These are phyloP conservation scores for Parmelia sp. DNA, from an alignment of 495 filamentous ascomycete genomes.

Conservation along the genomic window DNA sequence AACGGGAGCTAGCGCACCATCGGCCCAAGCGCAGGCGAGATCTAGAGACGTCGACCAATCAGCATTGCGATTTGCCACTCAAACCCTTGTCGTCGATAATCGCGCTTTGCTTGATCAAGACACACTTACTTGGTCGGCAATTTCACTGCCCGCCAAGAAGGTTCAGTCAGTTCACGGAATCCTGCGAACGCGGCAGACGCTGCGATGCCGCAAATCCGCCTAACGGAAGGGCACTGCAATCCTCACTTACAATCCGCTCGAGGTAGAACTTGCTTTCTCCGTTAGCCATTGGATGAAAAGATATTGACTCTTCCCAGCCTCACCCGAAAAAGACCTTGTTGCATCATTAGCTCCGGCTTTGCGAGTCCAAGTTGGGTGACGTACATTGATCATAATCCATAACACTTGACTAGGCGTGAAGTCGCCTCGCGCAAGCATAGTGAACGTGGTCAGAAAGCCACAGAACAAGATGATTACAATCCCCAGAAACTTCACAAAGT, in stretches of 20 bases:
- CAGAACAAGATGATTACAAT: constrained; percentile 59
- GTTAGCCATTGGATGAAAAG: constrained; percentile 10
- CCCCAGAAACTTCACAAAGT: constrained; percentile 84
- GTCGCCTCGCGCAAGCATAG: constrained; percentile 72
- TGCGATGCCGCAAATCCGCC: constrained; percentile 2
- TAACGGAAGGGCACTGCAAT: not conserved
- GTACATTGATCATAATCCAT: constrained; percentile 78
- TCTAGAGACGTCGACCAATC: constrained; percentile 26
- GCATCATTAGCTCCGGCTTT: not conserved
- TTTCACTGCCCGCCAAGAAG: constrained; percentile 38
- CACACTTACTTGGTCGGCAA: constrained; percentile 38
- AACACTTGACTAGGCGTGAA: constrained; percentile 73
- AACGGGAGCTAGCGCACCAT: constrained; percentile 36
- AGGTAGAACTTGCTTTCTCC: not conserved
- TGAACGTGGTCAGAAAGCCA: constrained; percentile 89
- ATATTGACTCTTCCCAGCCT: constrained; percentile 12
- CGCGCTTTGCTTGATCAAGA: constrained; percentile 15
- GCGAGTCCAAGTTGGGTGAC: not conserved
- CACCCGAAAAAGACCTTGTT: constrained; percentile 40
- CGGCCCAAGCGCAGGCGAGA: constrained; percentile 33
- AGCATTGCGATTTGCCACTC: constrained; percentile 28
- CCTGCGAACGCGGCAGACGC: not conserved
- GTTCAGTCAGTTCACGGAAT: constrained; percentile 3
- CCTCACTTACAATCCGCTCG: constrained; percentile 12
- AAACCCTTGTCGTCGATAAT: constrained; percentile 2